phyloP scores from a whole-genome alignment of 176 grass and related monocot genomes.

The Hsuehochloa calcarea region DNA sequence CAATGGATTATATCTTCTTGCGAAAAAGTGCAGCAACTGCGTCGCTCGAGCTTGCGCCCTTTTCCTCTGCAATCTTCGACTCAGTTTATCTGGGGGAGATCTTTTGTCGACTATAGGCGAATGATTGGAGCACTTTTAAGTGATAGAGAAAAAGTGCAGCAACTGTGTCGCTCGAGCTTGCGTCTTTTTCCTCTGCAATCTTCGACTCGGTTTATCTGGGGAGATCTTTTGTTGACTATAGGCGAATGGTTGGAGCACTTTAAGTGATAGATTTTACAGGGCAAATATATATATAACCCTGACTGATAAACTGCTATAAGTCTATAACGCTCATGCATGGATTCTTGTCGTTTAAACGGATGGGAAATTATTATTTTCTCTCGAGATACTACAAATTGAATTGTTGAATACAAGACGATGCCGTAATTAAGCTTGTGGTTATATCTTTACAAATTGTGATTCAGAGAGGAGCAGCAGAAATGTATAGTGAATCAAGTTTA shows the following conservation, averaged over 20 bases:
- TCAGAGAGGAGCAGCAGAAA: neutral
- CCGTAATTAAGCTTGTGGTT: neutral
- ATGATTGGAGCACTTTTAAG: conserved; percentile 43
- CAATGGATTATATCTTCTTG: too few species aligned
- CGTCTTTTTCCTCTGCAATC: neutral
- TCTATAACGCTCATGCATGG: too few species aligned
- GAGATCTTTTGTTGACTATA: conserved; percentile 9
- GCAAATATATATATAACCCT: too few species aligned
- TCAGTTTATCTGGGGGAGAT: conserved; percentile 1
- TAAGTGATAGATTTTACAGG: too few species aligned
- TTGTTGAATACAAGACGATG: neutral
- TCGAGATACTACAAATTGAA: neutral
- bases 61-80: neutral
- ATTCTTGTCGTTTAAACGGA: too few species aligned
- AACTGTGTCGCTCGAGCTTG: neutral
- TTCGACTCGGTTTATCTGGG: conserved; percentile 1
- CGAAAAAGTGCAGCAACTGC: neutral
- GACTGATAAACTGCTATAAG: too few species aligned
- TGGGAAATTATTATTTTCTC: too few species aligned
- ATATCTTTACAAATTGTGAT: neutral
- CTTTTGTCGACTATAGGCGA: neutral
- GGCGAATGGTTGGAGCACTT: conserved; percentile 31
- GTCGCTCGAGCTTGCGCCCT: neutral
- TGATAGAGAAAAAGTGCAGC: neutral
- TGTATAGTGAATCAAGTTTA: neutral